Evolutionary conservation across 768 basidiomycete genomes (phyloP).

Genomic region (Mycena venus): DNA sequence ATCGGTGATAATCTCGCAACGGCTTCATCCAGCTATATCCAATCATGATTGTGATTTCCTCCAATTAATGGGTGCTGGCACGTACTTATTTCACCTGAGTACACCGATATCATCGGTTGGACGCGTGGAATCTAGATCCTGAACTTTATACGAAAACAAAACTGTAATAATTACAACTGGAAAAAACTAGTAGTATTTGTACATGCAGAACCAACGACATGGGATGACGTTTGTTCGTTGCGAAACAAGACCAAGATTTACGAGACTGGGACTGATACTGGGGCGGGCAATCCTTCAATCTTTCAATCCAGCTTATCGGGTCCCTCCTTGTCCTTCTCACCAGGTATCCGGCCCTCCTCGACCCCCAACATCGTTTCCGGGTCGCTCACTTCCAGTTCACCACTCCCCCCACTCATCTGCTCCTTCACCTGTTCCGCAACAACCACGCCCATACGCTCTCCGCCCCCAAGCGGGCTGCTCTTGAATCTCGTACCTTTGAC

Average conservation of each 20-base stretch:
- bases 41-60: too few species aligned
- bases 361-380: slow-evolving; percentile 24
- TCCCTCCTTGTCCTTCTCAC: slow-evolving; percentile 49
- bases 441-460: slow-evolving; percentile 57
- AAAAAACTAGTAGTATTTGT: background rate
- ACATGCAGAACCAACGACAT: background rate
- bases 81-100: too few species aligned
- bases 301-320: slow-evolving; percentile 39
- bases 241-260: background rate
- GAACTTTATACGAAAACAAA: background rate
- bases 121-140: too few species aligned
- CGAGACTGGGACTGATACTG: background rate
- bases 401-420: slow-evolving; percentile 38
- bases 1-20: too few species aligned
- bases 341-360: slow-evolving; percentile 49
- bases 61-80: too few species aligned
- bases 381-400: slow-evolving; percentile 12
- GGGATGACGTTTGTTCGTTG: background rate
- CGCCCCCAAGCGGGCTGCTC: slow-evolving; percentile 75
- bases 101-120: too few species aligned
- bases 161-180: background rate
- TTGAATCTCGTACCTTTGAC: slow-evolving; percentile 75
- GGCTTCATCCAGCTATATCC: too few species aligned
- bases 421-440: slow-evolving; percentile 64
- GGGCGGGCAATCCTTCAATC: background rate